These are phyloP conservation scores for Ophiostoma quercus DNA, from an alignment of 2,329 filamentous ascomycete genomes.

Conservation along the genomic window DNA sequence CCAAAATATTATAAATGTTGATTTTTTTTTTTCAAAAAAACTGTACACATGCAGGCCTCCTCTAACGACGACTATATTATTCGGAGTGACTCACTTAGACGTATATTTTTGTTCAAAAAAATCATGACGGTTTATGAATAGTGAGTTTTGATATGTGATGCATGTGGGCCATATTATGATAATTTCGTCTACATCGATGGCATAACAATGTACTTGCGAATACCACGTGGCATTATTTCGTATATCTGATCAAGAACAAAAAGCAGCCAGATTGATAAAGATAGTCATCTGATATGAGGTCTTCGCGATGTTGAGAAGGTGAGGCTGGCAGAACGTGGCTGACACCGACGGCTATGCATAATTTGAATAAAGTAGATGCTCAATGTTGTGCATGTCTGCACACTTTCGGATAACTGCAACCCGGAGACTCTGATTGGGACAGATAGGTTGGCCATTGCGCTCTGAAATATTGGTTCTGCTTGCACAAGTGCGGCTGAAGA, in stretches of 20 bases:
- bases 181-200: not conserved
- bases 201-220: not conserved
- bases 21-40: not conserved
- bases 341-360: not conserved
- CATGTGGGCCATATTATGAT: not conserved
- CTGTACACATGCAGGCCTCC: not conserved
- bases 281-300: too few species aligned
- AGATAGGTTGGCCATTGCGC: not conserved
- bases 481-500: slow-evolving; percentile 8
- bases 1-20: too few species aligned
- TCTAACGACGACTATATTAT: not conserved
- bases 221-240: too few species aligned
- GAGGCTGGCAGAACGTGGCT: not conserved
- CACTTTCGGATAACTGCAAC: not conserved
- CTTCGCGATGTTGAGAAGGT: not conserved
- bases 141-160: slow-evolving; percentile 11
- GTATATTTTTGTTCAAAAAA: too few species aligned
- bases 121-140: not conserved
- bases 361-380: not conserved
- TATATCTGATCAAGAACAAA: too few species aligned
- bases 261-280: too few species aligned
- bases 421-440: not conserved
- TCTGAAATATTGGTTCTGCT: not conserved
- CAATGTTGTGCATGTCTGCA: not conserved
- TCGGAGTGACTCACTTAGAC: not conserved